These are phyloP conservation scores for Climacium dendroides DNA, from an alignment of 225 moss, liverwort and hornwort species.

Conservation along the genomic window DNA sequence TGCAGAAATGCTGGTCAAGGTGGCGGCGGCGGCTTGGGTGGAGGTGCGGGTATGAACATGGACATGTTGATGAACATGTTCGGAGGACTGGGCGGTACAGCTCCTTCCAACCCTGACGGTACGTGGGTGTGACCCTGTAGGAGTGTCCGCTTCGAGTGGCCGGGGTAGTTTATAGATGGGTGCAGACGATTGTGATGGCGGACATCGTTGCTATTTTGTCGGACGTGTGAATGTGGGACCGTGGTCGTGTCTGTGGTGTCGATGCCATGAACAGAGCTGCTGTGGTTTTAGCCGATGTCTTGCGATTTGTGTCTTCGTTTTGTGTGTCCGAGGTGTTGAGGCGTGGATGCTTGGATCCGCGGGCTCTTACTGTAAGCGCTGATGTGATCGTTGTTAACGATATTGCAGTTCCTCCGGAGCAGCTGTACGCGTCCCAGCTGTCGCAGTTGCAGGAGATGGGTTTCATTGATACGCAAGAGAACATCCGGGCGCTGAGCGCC, in stretches of 20 bases:
- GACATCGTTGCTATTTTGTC: neutral
- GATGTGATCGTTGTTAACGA: neutral
- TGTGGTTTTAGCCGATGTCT: neutral
- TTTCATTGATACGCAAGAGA: conserved; percentile 83
- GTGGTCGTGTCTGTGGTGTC: neutral
- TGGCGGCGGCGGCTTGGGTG: conserved; percentile 51
- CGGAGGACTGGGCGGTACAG: conserved; percentile 64
- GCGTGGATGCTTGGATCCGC: neutral
- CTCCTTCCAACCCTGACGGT: conserved; percentile 66
- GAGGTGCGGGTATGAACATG: conserved; percentile 57
- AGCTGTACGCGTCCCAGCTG: conserved; percentile 85
- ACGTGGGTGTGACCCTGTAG: neutral
- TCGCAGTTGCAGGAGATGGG: conserved; percentile 98
- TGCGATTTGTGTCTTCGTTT: neutral
- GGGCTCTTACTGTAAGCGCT: neutral
- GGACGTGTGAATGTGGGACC: neutral
- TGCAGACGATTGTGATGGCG: neutral
- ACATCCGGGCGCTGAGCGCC: conserved; percentile 76
- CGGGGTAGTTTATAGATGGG: neutral
- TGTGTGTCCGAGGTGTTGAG: neutral
- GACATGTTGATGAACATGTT: conserved; percentile 78
- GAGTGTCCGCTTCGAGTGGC: neutral
- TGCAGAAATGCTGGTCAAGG: conserved; percentile 53
- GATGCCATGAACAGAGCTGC: neutral
- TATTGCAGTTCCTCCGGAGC: conserved; percentile 64